phyloP scores from a whole-genome alignment of 2,329 filamentous ascomycete species.

The Pseudohalonectria lignicola region DNA sequence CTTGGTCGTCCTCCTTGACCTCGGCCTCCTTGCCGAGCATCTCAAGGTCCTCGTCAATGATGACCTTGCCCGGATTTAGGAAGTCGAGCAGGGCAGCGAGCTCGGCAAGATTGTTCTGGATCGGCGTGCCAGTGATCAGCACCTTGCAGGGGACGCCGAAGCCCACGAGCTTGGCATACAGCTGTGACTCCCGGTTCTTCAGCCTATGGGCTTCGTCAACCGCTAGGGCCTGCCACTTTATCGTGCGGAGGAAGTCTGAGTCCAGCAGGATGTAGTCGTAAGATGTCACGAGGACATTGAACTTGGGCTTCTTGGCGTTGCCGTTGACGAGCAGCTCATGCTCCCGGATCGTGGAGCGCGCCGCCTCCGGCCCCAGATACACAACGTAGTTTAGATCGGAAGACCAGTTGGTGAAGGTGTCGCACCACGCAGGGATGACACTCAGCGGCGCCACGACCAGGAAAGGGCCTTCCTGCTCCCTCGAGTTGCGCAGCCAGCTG shows the following conservation, averaged over 20 bases:
- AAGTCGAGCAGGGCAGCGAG: slow-evolving; percentile 91
- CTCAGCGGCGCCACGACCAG: slow-evolving; percentile 95
- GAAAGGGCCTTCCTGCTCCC: slow-evolving; percentile 86
- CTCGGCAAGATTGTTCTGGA: slow-evolving; percentile 94
- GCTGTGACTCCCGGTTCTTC: slow-evolving; percentile 90
- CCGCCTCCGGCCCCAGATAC: slow-evolving; percentile 81
- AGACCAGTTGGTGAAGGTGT: slow-evolving; percentile 94
- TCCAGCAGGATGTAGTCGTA: slow-evolving; percentile 94
- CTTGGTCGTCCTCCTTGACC: slow-evolving; percentile 16
- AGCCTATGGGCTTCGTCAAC: slow-evolving; percentile 95
- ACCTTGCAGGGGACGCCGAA: slow-evolving; percentile 84
- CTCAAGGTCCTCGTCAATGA: slow-evolving; percentile 87
- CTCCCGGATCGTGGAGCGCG: slow-evolving; percentile 78
- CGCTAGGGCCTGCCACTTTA: slow-evolving; percentile 96
- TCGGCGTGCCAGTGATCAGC: slow-evolving; percentile 91
- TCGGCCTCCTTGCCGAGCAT: slow-evolving; percentile 42
- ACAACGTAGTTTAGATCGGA: slow-evolving; percentile 96
- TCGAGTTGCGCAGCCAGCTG: slow-evolving; percentile 88
- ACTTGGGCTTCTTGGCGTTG: slow-evolving; percentile 82
- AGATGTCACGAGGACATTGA: slow-evolving; percentile 94
- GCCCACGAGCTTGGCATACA: slow-evolving; percentile 75
- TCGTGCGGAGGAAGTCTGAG: slow-evolving; percentile 69
- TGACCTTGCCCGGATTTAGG: slow-evolving; percentile 85
- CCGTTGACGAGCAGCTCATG: slow-evolving; percentile 81
- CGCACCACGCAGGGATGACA: slow-evolving; percentile 95